These are phyloP conservation scores for Fusarium sp. DNA, from an alignment of 2,329 filamentous ascomycete species.

Conservation along the genomic window DNA sequence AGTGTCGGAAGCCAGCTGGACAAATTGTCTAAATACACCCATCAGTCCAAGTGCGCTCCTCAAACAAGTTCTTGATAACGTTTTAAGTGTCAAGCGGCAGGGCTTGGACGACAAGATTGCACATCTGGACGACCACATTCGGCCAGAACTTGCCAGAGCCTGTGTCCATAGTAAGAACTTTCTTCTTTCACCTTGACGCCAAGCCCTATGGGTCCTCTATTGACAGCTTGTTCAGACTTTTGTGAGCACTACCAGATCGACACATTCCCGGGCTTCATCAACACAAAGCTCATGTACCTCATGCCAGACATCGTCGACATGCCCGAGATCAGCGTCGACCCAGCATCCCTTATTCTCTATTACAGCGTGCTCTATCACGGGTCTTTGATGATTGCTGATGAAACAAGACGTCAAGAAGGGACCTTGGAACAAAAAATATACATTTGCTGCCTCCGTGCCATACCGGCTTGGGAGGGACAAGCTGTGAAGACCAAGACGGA, in stretches of 20 bases:
- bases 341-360: constrained; percentile 4
- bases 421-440: not conserved
- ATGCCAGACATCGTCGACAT: constrained; percentile 4
- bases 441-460: not conserved
- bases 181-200: not conserved
- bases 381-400: not conserved
- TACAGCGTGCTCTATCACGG: constrained; percentile 10
- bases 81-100: not conserved
- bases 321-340: constrained; percentile 1
- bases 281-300: constrained; percentile 7
- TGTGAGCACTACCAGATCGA: constrained; percentile 7
- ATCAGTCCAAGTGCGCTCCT: not conserved
- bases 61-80: not conserved
- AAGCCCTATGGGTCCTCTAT: not conserved
- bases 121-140: not conserved
- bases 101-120: not conserved
- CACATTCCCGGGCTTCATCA: constrained; percentile 6
- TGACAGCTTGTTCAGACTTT: not conserved
- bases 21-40: not conserved
- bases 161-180: not conserved
- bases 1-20: not conserved
- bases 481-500: not conserved
- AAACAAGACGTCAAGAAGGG: not conserved
- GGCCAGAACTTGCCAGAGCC: not conserved
- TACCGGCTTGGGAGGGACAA: not conserved